Base-by-base conservation (phyloP, 768 basidiomycete genomes). In the Kockovaella imperatae region DNA sequence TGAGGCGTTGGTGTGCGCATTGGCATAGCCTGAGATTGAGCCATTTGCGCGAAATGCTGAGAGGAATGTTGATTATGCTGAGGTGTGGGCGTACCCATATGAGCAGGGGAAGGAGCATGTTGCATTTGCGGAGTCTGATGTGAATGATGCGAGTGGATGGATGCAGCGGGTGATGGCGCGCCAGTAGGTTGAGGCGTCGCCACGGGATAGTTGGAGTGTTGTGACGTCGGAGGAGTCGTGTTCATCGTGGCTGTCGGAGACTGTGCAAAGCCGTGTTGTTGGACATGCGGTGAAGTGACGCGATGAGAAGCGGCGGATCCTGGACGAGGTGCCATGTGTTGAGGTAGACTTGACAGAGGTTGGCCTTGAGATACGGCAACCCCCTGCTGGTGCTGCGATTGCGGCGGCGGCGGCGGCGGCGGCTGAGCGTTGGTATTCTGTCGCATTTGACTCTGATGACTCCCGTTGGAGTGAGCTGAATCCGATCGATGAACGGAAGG, bases 391-490 rank as follows among this genome's bases (percentile, higher is more conserved):
- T n/a, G n/a, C n/a, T n/a, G n/a, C n/a, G n/a, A n/a, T n/a, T n/a
- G n/a, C n/a, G n/a, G n/a, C n/a, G n/a, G n/a, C n/a, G n/a, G n/a
- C n/a, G n/a, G n/a, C n/a, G n/a, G n/a, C n/a, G n/a, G n/a, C n/a
- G n/a, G n/a, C n/a, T n/a, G n/a, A n/a, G n/a, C n/a, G n/a, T n/a
- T 7, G 40, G 40, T 42, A 28, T 5, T 44, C n/a, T 31, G 45
- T 21, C 62, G 55, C n/a, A 45, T 26, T 35, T 17, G 47, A 41
- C 28, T 18, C 68, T 64, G 32, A 75, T 73, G 42, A 71, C 34
- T 42, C 73, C 5, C 76, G 57, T 13, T 77, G 72, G 6, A 76
- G 71, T 2, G 78, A 73, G n/a, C 77, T 72, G 47, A 40, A 40
- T 39, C 40, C 32, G 48, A 34, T 36, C 42, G 35, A 29, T 38